Evolutionary conservation across 306 rosid genomes (phyloP).

Genomic region (Adenanthera pavonina): DNA sequence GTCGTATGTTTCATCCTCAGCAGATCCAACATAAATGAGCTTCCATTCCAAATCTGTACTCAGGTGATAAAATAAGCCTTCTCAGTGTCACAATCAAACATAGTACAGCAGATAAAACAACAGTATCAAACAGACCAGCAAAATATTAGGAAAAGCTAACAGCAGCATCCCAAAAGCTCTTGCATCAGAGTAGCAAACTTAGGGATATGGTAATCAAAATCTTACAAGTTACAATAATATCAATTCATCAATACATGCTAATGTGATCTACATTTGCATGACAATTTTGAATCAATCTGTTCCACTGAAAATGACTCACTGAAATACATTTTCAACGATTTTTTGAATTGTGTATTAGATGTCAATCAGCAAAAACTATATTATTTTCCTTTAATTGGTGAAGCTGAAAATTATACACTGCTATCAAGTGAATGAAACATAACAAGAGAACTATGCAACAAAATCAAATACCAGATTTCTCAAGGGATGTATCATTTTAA

Average conservation of each 20-base stretch:
- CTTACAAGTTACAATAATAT: neutral
- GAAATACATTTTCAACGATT: neutral
- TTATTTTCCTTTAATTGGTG: neutral
- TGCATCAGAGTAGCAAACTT: neutral
- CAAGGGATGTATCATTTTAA: neutral
- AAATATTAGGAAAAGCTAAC: neutral
- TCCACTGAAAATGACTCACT: neutral
- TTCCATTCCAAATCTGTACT: conserved; percentile 89
- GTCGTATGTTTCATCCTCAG: conserved; percentile 93
- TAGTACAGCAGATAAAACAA: neutral
- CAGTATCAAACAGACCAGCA: neutral
- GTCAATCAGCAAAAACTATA: neutral
- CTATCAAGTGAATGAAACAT: neutral
- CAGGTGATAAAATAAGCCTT: conserved; percentile 12
- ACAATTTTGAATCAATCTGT: neutral
- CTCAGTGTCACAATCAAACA: conserved; percentile 17
- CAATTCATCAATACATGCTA: neutral
- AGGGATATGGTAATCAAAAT: neutral
- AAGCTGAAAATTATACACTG: neutral
- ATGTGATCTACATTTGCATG: neutral
- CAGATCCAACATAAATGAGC: conserved; percentile 91
- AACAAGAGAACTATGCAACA: neutral
- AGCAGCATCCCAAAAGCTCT: conserved; percentile 6
- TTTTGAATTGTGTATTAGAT: neutral
- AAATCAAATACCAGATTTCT: neutral